A percentile compares a stretch with the other conserved stretches of the same genome.
Conservation (phyloP, 1,284 basidiomycete species). For the Ustilago loliicola region DNA sequence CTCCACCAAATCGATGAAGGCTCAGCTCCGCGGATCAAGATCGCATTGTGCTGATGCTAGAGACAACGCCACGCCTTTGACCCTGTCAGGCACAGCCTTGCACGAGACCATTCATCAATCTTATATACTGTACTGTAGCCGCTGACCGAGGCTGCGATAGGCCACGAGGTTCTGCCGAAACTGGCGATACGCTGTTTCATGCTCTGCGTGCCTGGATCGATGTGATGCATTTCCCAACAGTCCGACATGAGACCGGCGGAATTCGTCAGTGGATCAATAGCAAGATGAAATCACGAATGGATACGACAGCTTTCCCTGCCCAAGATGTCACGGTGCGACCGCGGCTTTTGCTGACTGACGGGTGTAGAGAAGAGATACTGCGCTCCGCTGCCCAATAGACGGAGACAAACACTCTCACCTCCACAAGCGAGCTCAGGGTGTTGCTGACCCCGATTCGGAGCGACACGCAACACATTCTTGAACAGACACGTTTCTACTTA, state of each 20-base stretch:
- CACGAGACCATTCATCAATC: too few relatives aligned
- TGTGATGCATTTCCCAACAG: neutral
- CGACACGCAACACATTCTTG: neutral
- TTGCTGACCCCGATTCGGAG: slow-evolving; percentile 12
- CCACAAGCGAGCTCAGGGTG: neutral
- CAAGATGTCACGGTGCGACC: neutral
- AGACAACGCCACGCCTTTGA: neutral
- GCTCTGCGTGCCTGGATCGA: too few relatives aligned
- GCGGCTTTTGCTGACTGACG: neutral
- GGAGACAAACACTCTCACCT: neutral
- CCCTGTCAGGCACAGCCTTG: slow-evolving; percentile 10
- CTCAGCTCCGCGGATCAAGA: slow-evolving; percentile 12
- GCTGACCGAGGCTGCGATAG: neutral
- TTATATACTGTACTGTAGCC: too few relatives aligned
- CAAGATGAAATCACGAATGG: too few relatives aligned
- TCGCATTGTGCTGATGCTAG: neutral
- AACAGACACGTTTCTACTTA: neutral
- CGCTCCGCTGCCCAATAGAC: neutral
- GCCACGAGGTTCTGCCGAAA: neutral
- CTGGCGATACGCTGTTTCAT: too few relatives aligned
- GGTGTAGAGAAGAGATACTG: neutral
- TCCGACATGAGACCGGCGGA: neutral
- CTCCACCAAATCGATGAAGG: neutral
- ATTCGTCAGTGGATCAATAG: neutral
- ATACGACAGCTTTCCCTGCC: neutral